Conservation (phyloP, 2,329 filamentous ascomycete species). For the Fusarium protoensiforme region DNA sequence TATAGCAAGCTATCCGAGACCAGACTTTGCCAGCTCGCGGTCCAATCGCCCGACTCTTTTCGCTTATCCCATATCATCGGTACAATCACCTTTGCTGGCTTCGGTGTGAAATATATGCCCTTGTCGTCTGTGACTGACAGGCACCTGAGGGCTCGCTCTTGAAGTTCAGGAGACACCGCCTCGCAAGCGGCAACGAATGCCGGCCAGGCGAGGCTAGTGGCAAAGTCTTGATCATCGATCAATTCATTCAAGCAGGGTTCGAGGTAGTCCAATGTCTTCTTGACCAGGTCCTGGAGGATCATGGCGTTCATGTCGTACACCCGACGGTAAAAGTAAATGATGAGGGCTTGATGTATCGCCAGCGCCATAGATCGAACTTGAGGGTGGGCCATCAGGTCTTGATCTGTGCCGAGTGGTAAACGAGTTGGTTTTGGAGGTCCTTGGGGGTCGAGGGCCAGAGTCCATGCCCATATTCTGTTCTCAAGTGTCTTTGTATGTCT, state of each 20-base stretch:
- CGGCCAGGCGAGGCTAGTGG: slow-evolving; percentile 54
- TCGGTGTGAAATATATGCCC: slow-evolving; percentile 43
- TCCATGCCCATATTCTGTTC: slow-evolving; percentile 47
- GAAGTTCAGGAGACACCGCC: slow-evolving; percentile 50
- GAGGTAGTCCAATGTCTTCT: slow-evolving; percentile 50
- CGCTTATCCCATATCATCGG: slow-evolving; percentile 45
- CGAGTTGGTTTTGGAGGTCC: slow-evolving; percentile 18
- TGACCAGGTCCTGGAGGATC: slow-evolving; percentile 53
- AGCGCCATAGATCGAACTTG: slow-evolving; percentile 36
- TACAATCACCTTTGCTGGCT: slow-evolving; percentile 43
- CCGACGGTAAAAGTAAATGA: slow-evolving; percentile 59
- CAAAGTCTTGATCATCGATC: slow-evolving; percentile 50
- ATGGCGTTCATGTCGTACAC: slow-evolving; percentile 52
- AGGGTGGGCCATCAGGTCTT: slow-evolving; percentile 34
- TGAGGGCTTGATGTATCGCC: slow-evolving; percentile 55
- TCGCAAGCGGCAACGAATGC: slow-evolving; percentile 57
- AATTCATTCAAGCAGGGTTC: slow-evolving; percentile 46
- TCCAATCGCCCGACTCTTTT: slow-evolving; percentile 43
- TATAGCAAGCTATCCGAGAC: slow-evolving; percentile 17
- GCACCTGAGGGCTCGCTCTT: slow-evolving; percentile 41
- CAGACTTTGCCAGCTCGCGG: slow-evolving; percentile 44
- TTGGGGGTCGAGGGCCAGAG: slow-evolving; percentile 6
- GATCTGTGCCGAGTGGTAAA: not conserved
- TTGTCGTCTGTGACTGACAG: slow-evolving; percentile 42
- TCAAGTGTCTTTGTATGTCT: slow-evolving; percentile 47